Evolutionary conservation across 208 protist genomes (phyloP), one percentile per base, ranked within the genome.

Genomic region (Wallacemonas rigidus): DNA sequence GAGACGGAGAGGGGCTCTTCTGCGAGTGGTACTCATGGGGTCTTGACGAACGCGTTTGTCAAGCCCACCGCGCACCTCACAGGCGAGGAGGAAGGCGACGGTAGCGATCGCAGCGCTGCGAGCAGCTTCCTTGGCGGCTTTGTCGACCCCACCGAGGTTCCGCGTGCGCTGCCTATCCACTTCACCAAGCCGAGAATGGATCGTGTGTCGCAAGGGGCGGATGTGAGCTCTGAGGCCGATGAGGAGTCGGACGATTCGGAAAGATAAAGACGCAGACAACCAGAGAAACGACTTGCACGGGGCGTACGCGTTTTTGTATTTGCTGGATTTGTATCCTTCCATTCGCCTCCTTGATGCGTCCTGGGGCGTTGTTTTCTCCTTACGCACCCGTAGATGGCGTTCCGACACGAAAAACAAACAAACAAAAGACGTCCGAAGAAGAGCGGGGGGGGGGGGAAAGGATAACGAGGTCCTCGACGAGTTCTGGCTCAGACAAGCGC

Each of bases 121-220:
- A 65, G 60, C 60, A 65, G 60, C 40, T 65, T 65, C 17, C 43
- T 65, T 6, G 60, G 44, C 40, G 56, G 8, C 2, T 60, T 40
- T 14, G 43, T 64, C 5, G 71, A 67, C 3, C 14, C 63, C 1
- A 57, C 72, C 0, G 62, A 70, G 38, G 38, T 60, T 51, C 38
- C 62, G 3, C 69, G 56, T 15, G 60, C 74, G 41, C 47, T 60
- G 39, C 76, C 76, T 4, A 75, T 81, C 54, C 57, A 61, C 44
- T 75, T 81, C 54, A 76, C 50, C 4, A 67, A 62, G 44, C 71
- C 71, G 41, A 51, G 45, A 3, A 65, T 65, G 60, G 60, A 65
- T 48, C 60, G 60, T 8, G 60, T 26, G 14, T 65, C 60, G 14
- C 11, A 15, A 36, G 40, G 8, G 9, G 43, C 60, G 4, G 60